Percentiles rank a stretch among this genome's conserved stretches.
Evolutionary conservation across 305 asterid genomes (phyloP).

Genomic region (Solanum chacoense): DNA sequence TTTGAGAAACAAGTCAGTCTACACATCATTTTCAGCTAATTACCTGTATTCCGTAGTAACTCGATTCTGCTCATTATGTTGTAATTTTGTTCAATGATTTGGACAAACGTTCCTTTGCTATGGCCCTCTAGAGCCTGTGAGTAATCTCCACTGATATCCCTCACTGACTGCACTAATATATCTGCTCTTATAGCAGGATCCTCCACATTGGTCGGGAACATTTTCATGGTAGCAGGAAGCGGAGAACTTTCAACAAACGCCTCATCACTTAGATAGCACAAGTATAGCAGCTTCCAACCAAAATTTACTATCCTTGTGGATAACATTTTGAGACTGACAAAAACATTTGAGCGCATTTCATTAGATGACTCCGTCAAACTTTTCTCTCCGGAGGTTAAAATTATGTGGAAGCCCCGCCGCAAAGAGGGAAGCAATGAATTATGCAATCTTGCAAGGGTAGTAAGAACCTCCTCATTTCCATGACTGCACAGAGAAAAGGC

Average conservation of each 20-base stretch:
- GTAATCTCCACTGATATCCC: slow-evolving; percentile 43
- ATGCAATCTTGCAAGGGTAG: slow-evolving; percentile 60
- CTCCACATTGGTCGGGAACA: slow-evolving; percentile 89
- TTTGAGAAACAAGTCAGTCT: neutral
- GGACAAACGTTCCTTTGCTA: slow-evolving; percentile 56
- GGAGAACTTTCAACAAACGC: slow-evolving; percentile 44
- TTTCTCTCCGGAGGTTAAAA: slow-evolving; percentile 28
- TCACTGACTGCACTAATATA: slow-evolving; percentile 58
- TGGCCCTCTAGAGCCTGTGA: slow-evolving; percentile 17
- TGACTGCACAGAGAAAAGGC: slow-evolving; percentile 34
- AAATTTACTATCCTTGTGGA: slow-evolving; percentile 54
- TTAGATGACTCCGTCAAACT: slow-evolving; percentile 26
- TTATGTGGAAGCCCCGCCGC: slow-evolving; percentile 44
- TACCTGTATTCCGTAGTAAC: slow-evolving; percentile 51
- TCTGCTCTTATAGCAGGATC: slow-evolving; percentile 86
- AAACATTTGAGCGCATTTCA: slow-evolving; percentile 43
- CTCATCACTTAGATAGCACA: slow-evolving; percentile 79
- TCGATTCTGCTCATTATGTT: slow-evolving; percentile 55
- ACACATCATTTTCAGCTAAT: neutral
- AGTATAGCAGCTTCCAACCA: slow-evolving; percentile 65
- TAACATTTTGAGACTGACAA: slow-evolving; percentile 56
- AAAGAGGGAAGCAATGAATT: slow-evolving; percentile 82
- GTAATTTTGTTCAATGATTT: slow-evolving; percentile 56
- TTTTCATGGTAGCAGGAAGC: slow-evolving; percentile 55
- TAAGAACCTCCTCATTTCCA: slow-evolving; percentile 73